Base-by-base conservation (phyloP, 1,284 basidiomycete species). In the Takashimella koratensis region DNA sequence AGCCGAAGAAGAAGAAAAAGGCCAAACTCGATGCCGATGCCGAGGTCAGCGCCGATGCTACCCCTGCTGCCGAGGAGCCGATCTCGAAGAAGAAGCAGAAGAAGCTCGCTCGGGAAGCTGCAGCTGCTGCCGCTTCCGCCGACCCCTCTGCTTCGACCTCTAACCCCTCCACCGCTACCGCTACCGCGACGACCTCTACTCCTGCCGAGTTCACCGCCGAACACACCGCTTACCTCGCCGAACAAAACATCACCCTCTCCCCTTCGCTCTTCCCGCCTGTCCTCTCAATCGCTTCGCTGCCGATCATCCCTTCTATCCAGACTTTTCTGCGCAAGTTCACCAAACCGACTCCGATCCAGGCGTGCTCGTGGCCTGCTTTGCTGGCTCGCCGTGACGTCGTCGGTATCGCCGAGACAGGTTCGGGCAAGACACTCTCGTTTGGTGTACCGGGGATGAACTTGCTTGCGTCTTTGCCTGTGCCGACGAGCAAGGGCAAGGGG, bases 331-430 rank as follows among this genome's bases (percentile, higher is more conserved):
- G 74, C 54, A 77, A 80, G 8, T 99, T 95, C 79, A 83, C 85
- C 54, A 85, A 88, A 65, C 96, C 96, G 0, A 96, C 94, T 0
- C 92, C 95, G 0, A 94, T 99, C 55, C 95, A 98, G 74, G 86
- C 92, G 4, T 96, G 91, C 67, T 86, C 93, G 27, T 99, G 95
- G 95, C 92, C 93, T 3, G 85, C 90, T 19, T 83, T 90, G 5
- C 78, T 98, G 25, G 80, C 82, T 49, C 88, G 90, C 3, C 81
- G 82, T 24, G 93, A 98, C 73, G 89, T 96, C 0, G 87, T 99
- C 30, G 95, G 95, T 55, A 93, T 99, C 59, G 95, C 96, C 13
- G 94, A 98, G 80, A 99, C 95, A 2, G 96, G 94, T 64, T 91
- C 84, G 62, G 96, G 95, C 8, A 99, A 99, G 79, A 99, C 95